These are phyloP conservation scores for Penicillium sp. DNA, from an alignment of 2,329 filamentous ascomycete species.

Conservation along the genomic window DNA sequence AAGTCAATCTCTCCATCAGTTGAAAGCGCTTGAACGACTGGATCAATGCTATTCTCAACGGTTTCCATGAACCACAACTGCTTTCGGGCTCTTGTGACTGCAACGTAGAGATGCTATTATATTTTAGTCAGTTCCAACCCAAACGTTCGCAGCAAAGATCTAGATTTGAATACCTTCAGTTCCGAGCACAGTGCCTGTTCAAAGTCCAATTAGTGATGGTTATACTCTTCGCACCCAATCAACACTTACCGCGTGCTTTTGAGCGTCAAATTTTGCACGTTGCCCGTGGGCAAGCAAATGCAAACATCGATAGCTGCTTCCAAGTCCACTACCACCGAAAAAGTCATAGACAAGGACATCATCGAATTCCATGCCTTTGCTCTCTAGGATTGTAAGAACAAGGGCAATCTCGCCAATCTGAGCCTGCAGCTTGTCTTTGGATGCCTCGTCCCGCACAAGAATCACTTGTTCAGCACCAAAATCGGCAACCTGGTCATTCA, in stretches of 20 bases:
- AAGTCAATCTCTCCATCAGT: constrained; percentile 2
- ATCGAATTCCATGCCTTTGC: constrained; percentile 38
- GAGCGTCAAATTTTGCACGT: constrained; percentile 15
- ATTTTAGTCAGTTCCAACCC: not conserved
- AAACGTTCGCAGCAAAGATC: not conserved
- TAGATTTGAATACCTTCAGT: constrained; percentile 6
- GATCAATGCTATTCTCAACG: constrained; percentile 4
- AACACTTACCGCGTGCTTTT: constrained; percentile 17
- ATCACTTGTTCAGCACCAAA: constrained; percentile 36
- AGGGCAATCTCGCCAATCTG: constrained; percentile 27
- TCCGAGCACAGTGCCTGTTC: constrained; percentile 14
- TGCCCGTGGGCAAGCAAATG: constrained; percentile 6
- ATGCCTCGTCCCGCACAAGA: constrained; percentile 30
- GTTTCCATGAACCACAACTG: constrained; percentile 25
- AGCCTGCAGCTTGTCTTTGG: constrained; percentile 21
- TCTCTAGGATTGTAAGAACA: constrained; percentile 32
- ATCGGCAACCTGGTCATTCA: constrained; percentile 19
- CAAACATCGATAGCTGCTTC: constrained; percentile 20
- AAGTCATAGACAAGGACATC: constrained; percentile 35
- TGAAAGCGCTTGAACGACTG: constrained; percentile 16
- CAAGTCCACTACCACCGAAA: constrained; percentile 21
- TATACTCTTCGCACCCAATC: not conserved
- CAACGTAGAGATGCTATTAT: constrained; percentile 29
- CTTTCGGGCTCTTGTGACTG: constrained; percentile 27
- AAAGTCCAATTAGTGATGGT: not conserved